Evolutionary conservation across 352 stramenopile genomes (phyloP).

Genomic region (Pythium rishiriense): DNA sequence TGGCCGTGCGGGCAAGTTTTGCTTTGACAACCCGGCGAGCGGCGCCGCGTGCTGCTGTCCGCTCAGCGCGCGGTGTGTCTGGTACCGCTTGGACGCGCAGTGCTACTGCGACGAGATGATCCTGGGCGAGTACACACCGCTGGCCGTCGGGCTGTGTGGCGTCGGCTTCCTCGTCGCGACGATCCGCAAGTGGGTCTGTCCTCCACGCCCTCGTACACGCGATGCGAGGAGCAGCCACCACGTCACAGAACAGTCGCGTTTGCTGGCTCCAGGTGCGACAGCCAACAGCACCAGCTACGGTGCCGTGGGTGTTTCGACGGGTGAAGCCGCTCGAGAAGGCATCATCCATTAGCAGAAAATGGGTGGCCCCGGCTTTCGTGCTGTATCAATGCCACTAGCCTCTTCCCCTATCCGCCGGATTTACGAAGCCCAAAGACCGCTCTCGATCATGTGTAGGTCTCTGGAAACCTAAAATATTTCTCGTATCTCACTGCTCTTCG

Average conservation of each 20-base stretch:
- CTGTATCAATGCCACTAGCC: too few relatives aligned
- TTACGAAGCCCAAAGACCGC: too few relatives aligned
- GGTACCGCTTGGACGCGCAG: not conserved
- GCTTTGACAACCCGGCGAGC: not conserved
- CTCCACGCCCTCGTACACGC: not conserved
- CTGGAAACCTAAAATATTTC: too few relatives aligned
- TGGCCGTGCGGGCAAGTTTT: conserved; percentile 1
- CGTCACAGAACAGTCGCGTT: not conserved
- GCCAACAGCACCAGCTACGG: not conserved
- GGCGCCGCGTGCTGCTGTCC: conserved; percentile 5
- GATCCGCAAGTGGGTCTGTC: not conserved
- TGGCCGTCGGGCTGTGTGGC: not conserved
- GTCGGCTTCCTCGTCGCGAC: not conserved
- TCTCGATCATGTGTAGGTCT: too few relatives aligned
- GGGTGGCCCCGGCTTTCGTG: too few relatives aligned
- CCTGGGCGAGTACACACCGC: conserved; percentile 7
- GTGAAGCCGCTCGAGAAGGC: too few relatives aligned
- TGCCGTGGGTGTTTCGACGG: not conserved
- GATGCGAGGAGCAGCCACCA: not conserved
- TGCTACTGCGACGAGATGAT: conserved; percentile 11
- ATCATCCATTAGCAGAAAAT: too few relatives aligned
- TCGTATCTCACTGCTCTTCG: too few relatives aligned
- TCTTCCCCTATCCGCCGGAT: too few relatives aligned
- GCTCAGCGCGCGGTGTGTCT: not conserved
- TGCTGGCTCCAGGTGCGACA: not conserved